Evolutionary conservation across 208 protist species (phyloP).

Genomic region (Porcisia deanei): DNA sequence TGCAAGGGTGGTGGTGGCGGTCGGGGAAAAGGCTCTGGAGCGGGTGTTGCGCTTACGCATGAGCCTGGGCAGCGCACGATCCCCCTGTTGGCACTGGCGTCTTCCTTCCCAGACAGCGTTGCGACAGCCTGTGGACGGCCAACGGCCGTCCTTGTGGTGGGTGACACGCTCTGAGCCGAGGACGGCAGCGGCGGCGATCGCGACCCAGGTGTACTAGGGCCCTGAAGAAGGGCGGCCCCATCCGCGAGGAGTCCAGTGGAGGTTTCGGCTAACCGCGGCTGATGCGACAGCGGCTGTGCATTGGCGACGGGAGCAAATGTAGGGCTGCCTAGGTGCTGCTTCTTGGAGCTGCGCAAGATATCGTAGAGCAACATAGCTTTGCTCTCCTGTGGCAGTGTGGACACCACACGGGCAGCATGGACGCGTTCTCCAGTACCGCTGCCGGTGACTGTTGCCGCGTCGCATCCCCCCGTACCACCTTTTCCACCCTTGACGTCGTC

Average conservation of each 20-base stretch:
- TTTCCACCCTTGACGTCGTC: not conserved
- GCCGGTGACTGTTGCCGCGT: not conserved
- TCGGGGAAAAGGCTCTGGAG: not conserved
- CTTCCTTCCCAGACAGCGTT: not conserved
- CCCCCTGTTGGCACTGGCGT: not conserved
- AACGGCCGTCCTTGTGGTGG: not conserved
- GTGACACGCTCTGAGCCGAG: not conserved
- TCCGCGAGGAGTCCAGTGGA: not conserved
- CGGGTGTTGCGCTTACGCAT: not conserved
- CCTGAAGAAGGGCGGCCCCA: not conserved
- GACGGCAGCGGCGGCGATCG: not conserved
- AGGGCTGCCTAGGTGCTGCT: conserved; percentile 2
- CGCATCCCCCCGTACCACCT: not conserved
- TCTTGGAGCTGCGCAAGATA: conserved; percentile 26
- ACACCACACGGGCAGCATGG: not conserved
- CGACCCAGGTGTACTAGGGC: not conserved
- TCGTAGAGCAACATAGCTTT: conserved; percentile 22
- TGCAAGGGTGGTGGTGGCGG: conserved; percentile 2
- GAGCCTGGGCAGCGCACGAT: not conserved
- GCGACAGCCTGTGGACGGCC: not conserved
- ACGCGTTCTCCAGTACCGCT: not conserved
- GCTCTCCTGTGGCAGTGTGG: not conserved
- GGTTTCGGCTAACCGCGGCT: not conserved
- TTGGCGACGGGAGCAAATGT: not conserved
- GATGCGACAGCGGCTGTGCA: not conserved